phyloP scores from a whole-genome alignment of 2,329 filamentous ascomycete genomes.

The Colletotrichum sp. region DNA sequence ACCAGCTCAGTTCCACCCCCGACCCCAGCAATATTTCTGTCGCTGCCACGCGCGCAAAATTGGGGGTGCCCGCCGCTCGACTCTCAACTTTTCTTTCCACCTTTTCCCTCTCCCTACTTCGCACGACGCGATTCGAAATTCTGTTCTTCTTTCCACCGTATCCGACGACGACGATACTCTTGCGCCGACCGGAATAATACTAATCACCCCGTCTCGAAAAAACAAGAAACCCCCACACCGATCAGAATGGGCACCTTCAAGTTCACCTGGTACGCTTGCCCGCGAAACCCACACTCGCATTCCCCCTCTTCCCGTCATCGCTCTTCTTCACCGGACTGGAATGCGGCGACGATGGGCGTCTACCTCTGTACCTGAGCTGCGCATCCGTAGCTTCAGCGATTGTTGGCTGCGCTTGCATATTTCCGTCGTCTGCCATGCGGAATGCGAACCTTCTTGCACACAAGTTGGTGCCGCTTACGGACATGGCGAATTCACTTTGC shows the following conservation, averaged over 20 bases:
- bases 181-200: neutral
- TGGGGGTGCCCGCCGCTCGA: slow-evolving; percentile 1
- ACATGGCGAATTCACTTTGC: neutral
- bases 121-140: neutral
- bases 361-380: neutral
- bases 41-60: slow-evolving; percentile 9
- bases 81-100: slow-evolving; percentile 8
- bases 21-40: slow-evolving; percentile 9
- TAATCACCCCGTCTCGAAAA: neutral
- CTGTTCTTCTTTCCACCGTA: neutral
- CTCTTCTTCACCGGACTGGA: neutral
- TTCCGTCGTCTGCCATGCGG: neutral
- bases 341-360: neutral
- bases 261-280: slow-evolving; percentile 21
- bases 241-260: slow-evolving; percentile 22
- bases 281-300: neutral
- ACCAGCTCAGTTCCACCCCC: neutral
- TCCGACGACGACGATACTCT: neutral
- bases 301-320: neutral
- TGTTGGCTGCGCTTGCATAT: neutral
- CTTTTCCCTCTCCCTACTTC: neutral
- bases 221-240: neutral
- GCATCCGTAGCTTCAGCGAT: neutral
- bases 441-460: slow-evolving; percentile 7
- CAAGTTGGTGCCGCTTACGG: neutral